A percentile compares a stretch with the other conserved stretches of the same genome.
Evolutionary conservation across 1,139 yeast species (phyloP).

Genomic region (Zhuliangozyma parablackwelliae): DNA sequence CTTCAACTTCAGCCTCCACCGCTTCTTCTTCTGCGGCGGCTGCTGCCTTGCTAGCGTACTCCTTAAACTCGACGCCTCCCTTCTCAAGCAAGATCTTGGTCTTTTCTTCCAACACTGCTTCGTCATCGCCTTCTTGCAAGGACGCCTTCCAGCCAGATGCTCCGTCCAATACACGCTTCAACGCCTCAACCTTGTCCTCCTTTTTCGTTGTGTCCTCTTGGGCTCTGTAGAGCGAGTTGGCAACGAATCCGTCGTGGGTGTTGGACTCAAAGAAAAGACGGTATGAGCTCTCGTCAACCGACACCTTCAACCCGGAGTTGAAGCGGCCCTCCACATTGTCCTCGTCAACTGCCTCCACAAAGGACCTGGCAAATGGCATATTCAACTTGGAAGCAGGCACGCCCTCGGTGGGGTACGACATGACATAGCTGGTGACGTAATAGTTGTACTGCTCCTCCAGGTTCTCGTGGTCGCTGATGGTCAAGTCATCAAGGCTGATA

Average conservation of each 20-base stretch:
- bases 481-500: constrained; percentile 82
- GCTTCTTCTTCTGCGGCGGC: too few species aligned
- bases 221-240: constrained; percentile 44
- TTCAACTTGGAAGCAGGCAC: constrained; percentile 75
- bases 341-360: constrained; percentile 53
- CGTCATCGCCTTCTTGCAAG: constrained; percentile 21
- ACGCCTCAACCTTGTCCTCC: constrained; percentile 23
- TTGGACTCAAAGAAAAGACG: constrained; percentile 75
- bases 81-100: constrained; percentile 24
- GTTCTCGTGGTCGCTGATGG: constrained; percentile 71
- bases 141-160: constrained; percentile 37
- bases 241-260: constrained; percentile 77
- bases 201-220: constrained; percentile 21
- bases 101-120: constrained; percentile 18
- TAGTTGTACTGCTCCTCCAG: constrained; percentile 87
- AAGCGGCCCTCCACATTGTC: constrained; percentile 65
- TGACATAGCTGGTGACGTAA: constrained; percentile 84
- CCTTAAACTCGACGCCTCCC: constrained; percentile 30
- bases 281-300: constrained; percentile 76
- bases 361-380: constrained; percentile 68
- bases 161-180: constrained; percentile 27
- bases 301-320: constrained; percentile 72
- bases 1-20: too few species aligned
- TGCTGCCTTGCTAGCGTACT: constrained; percentile 8
- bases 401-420: constrained; percentile 97